Evolutionary conservation across 176 grass and related monocot genomes (phyloP).

Genomic region (Melocanna baccifera): DNA sequence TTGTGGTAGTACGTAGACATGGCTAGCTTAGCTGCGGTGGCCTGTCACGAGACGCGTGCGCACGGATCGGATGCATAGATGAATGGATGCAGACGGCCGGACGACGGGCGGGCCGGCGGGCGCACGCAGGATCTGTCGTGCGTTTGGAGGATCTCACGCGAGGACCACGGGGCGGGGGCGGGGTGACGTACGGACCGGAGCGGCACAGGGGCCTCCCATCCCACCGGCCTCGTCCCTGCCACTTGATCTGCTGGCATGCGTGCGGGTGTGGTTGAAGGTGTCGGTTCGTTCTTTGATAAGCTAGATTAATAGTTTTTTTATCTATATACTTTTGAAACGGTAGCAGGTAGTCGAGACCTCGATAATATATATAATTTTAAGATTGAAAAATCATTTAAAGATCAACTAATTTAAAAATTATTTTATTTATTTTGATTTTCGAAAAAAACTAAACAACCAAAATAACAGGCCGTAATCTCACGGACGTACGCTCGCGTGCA

Average conservation of each 20-base stretch:
- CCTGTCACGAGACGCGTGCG: background rate
- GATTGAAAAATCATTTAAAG: no score
- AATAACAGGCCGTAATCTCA: no score
- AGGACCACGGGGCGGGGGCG: background rate
- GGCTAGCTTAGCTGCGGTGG: background rate
- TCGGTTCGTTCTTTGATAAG: no score
- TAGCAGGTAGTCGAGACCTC: accelerated
- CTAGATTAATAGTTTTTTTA: no score
- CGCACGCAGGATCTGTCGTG: background rate
- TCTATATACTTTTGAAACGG: no score
- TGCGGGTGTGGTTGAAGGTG: no score
- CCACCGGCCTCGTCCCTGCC: background rate
- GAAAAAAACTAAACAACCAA: no score
- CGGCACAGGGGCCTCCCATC: no score
- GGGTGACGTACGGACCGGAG: background rate
- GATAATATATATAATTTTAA: no score
- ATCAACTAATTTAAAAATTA: no score
- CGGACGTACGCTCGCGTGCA: background rate
- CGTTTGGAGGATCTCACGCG: background rate
- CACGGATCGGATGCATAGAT: background rate
- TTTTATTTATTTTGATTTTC: no score
- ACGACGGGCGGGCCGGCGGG: background rate
- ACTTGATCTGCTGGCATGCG: background rate
- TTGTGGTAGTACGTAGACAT: background rate
- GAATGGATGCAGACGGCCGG: background rate